phyloP scores from a whole-genome alignment of 164 flowering plant genomes.

The Annona squamosa region DNA sequence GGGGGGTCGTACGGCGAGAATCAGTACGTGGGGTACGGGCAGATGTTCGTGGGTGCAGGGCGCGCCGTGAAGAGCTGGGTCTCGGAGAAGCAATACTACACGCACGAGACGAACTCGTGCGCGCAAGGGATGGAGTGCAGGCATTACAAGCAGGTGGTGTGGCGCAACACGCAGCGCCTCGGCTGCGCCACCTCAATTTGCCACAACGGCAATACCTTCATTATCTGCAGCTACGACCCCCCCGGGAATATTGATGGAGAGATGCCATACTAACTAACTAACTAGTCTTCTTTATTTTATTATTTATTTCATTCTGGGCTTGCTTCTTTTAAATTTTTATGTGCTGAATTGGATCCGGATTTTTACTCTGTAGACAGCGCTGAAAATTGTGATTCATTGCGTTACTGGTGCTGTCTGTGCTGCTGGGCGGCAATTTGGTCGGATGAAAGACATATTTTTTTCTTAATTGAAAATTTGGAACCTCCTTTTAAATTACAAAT shows the following conservation, averaged over 20 bases:
- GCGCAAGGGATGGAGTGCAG: constrained; percentile 13
- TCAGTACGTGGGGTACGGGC: constrained; percentile 8
- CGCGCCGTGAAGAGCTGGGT: constrained; percentile 9
- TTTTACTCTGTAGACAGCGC: neutral
- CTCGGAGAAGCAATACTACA: constrained; percentile 2
- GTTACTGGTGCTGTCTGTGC: neutral
- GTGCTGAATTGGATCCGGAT: neutral
- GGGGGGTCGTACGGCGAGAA: constrained; percentile 24
- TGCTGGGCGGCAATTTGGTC: neutral
- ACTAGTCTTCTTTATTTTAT: too few relatives aligned
- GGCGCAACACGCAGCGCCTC: constrained; percentile 9
- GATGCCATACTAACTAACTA: neutral
- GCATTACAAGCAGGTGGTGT: constrained; percentile 17
- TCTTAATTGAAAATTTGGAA: too few relatives aligned
- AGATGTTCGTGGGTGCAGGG: neutral
- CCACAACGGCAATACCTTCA: neutral
- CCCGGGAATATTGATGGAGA: constrained; percentile 19
- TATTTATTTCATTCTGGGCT: too few relatives aligned
- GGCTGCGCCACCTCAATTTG: constrained; percentile 15
- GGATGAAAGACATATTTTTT: too few relatives aligned
- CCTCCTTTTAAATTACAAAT: too few relatives aligned
- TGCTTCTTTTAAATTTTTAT: too few relatives aligned
- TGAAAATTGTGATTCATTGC: neutral
- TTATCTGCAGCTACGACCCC: constrained; percentile 18
- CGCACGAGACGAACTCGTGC: constrained; percentile 14